Evolutionary conservation across 1,139 yeast genomes (phyloP), one percentile per base, ranked within the genome.

Genomic region (Pichia sorboxylosa): DNA sequence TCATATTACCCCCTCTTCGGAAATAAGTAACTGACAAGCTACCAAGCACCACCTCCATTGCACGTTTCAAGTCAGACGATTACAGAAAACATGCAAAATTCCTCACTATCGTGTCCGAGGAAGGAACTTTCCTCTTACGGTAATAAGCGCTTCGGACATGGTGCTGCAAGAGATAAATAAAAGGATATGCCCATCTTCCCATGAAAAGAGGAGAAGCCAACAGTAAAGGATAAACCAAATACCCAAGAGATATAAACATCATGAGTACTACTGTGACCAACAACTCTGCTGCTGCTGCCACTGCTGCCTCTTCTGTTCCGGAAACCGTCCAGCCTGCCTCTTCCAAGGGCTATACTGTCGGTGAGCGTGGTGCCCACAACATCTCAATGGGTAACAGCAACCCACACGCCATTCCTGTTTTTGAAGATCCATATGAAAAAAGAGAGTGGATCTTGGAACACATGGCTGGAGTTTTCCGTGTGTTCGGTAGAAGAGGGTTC

Each of bases 381-480:
- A 58, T 69, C 27, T 60, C 74, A 31, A 59, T 56, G 49, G 76
- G 76, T 4, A 57, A 58, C 30, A 55, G 53, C 7, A 67, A 60
- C 38, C 76, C 76, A 4, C 61, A 59, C 48, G 62, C 58, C 22
- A 48, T 64, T 19, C 85, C 87, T 5, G 45, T 48, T 29, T 75
- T 77, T 49, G 52, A 55, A 8, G 71, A 70, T 47, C 64, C 64
- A 33, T 45, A 56, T 24, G 64, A 62, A 30, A 66, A 78, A 49
- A 62, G 87, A 37, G 58, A 65, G 49, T 77, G 80, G 78, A 58
- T 71, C 45, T 59, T 71, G 37, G 71, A 80, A 51, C 92, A 81
- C 47, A 69, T 78, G 76, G 93, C 93, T 2, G 87, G 75, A 13
- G 87, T 87, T 1, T 82, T 81, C 58, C 64, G 93, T 38, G 71